Evolutionary conservation across 1,284 basidiomycete genomes (phyloP).

Genomic region (Sanghuangporus weigelae): DNA sequence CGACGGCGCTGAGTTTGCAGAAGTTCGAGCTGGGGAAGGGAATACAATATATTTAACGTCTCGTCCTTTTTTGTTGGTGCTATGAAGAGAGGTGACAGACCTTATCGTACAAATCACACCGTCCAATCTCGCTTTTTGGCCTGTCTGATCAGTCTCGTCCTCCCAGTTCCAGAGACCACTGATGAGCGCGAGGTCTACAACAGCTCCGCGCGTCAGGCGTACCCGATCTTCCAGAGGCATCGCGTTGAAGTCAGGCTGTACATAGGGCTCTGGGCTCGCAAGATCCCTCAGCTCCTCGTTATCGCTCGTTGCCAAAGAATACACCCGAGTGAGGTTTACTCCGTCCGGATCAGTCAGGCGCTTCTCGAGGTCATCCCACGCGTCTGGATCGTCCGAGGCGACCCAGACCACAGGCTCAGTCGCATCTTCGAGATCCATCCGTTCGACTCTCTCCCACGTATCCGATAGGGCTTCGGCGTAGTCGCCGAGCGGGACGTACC

Average conservation of each 20-base stretch:
- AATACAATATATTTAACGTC: not conserved
- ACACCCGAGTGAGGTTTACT: conserved; percentile 26
- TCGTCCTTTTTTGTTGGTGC: conserved; percentile 4
- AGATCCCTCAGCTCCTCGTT: conserved; percentile 40
- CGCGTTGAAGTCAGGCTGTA: conserved; percentile 45
- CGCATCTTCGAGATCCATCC: conserved; percentile 15
- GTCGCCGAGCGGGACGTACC: conserved; percentile 44
- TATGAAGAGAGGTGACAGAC: conserved; percentile 31
- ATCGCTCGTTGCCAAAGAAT: conserved; percentile 40
- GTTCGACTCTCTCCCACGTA: conserved; percentile 39
- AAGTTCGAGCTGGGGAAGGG: conserved; percentile 46
- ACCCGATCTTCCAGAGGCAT: conserved; percentile 38
- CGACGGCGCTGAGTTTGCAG: conserved; percentile 54
- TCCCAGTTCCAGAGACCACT: conserved; percentile 52
- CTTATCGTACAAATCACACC: conserved; percentile 53
- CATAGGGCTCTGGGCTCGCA: conserved; percentile 49
- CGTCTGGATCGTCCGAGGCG: conserved; percentile 53
- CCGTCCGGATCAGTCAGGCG: conserved; percentile 30
- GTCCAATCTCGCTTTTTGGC: conserved; percentile 38
- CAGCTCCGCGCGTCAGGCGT: conserved; percentile 49
- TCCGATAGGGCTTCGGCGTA: conserved; percentile 39
- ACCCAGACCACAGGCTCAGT: conserved; percentile 36
- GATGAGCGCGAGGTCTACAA: conserved; percentile 61
- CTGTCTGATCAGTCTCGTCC: conserved; percentile 7
- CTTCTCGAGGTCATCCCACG: conserved; percentile 37